Evolutionary conservation across 345 rosid species (phyloP).

Genomic region (Arabidopsis suecica): DNA sequence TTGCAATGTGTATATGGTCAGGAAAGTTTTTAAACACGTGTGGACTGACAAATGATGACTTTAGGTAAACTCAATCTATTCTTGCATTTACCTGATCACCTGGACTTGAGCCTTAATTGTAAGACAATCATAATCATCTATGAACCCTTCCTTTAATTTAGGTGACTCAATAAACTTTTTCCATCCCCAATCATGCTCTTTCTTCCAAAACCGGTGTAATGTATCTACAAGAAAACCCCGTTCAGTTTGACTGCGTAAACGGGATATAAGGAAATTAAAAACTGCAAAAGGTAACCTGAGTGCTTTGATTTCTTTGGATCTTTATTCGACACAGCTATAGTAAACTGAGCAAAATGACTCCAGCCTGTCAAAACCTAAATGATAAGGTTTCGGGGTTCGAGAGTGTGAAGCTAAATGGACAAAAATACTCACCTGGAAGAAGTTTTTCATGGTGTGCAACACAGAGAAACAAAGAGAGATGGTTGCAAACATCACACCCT

Average conservation of each 20-base stretch:
- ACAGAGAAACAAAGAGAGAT: constrained; percentile 90
- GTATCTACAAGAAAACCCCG: constrained; percentile 62
- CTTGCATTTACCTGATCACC: constrained; percentile 73
- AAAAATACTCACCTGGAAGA: constrained; percentile 72
- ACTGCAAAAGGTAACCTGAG: constrained; percentile 63
- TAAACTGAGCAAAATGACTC: constrained; percentile 97
- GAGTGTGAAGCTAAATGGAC: constrained; percentile 5
- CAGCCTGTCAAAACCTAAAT: constrained; percentile 61
- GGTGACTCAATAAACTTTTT: constrained; percentile 91
- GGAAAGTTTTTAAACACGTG: neutral
- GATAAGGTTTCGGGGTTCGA: constrained; percentile 13
- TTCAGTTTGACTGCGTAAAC: constrained; percentile 33
- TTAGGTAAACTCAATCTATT: constrained; percentile 19
- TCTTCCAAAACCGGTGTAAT: constrained; percentile 86
- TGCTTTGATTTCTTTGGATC: constrained; percentile 89
- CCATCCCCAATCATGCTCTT: constrained; percentile 99
- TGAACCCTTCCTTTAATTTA: constrained; percentile 81
- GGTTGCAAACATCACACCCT: constrained; percentile 90
- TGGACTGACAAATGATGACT: constrained; percentile 18
- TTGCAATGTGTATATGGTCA: neutral
- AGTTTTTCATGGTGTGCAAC: constrained; percentile 92
- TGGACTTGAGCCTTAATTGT: constrained; percentile 96
- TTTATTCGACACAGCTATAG: constrained; percentile 88
- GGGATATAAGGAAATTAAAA: constrained; percentile 8
- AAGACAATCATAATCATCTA: constrained; percentile 83